Conservation (phyloP, 2,329 filamentous ascomycete species). For the Lachnellula subtilissima region DNA sequence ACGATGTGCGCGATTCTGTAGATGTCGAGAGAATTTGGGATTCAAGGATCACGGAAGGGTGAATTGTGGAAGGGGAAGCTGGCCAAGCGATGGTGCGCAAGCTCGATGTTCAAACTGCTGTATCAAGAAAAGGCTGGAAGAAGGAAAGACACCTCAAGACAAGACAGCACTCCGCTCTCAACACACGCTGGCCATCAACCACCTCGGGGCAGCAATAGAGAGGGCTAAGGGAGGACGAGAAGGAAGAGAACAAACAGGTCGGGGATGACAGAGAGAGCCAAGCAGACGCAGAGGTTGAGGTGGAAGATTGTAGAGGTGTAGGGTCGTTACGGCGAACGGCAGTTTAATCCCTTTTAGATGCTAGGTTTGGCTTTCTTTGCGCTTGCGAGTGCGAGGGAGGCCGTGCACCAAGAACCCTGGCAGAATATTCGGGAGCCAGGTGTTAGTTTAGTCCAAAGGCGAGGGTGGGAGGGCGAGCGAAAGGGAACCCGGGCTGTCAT, state of each 20-base stretch:
- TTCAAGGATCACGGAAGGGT: slow-evolving; percentile 6
- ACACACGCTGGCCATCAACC: slow-evolving; percentile 27
- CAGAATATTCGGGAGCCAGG: background rate
- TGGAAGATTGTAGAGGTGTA: no score
- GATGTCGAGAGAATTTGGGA: slow-evolving; percentile 1
- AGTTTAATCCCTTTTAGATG: no score
- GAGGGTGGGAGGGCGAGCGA: background rate
- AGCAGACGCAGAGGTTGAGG: no score
- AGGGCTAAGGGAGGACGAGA: background rate
- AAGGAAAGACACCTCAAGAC: slow-evolving; percentile 23
- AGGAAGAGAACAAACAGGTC: slow-evolving; percentile 5
- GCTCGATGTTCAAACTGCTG: slow-evolving; percentile 19
- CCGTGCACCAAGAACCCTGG: no score
- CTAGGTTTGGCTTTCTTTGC: no score
- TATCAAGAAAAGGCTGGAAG: slow-evolving; percentile 22
- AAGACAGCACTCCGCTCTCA: slow-evolving; percentile 13
- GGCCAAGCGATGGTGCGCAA: slow-evolving; percentile 23
- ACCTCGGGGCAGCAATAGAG: slow-evolving; percentile 8
- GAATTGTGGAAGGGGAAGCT: slow-evolving; percentile 7
- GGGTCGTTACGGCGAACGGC: no score
- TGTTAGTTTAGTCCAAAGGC: background rate
- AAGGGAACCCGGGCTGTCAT: background rate
- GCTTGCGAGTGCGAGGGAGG: no score
- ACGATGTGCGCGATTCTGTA: slow-evolving; percentile 10
- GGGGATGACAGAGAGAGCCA: background rate